A percentile compares a stretch with the other conserved stretches of the same genome.
phyloP scores from a whole-genome alignment of 495 filamentous ascomycete genomes.

The Penicillium simplicissimum region DNA sequence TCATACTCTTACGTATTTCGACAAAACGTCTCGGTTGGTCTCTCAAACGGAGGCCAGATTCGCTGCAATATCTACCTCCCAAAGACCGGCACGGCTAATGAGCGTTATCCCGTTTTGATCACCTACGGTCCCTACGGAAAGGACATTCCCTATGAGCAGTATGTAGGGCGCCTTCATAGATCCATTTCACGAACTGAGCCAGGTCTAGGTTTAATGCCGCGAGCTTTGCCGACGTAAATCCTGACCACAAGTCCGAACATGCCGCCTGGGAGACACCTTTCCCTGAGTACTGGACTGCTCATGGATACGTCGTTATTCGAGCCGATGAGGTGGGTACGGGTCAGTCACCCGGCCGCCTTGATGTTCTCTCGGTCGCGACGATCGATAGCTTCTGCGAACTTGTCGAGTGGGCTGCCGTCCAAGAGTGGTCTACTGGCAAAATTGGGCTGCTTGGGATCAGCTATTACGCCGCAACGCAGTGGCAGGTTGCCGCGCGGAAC shows the following conservation, averaged over 20 bases:
- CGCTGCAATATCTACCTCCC: background rate
- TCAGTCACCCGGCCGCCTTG: constrained; percentile 51
- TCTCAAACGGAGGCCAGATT: too few relatives aligned
- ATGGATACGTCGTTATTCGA: constrained; percentile 54
- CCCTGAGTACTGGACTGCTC: constrained; percentile 51
- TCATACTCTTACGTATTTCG: too few relatives aligned
- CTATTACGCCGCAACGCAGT: constrained; percentile 47
- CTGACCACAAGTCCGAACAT: constrained; percentile 41
- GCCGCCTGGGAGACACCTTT: constrained; percentile 60
- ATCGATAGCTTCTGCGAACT: constrained; percentile 50
- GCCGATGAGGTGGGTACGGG: constrained; percentile 54
- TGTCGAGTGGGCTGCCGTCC: constrained; percentile 58
- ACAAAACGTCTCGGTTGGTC: too few relatives aligned
- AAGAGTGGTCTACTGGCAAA: constrained; percentile 56
- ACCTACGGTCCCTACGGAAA: background rate
- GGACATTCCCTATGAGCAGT: background rate
- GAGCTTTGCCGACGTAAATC: constrained; percentile 46
- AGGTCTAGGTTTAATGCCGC: constrained; percentile 37
- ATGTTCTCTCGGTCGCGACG: constrained; percentile 48
- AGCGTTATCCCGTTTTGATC: background rate
- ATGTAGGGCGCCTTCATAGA: too few relatives aligned
- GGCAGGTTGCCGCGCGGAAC: constrained; percentile 42
- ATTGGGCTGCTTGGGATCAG: constrained; percentile 59
- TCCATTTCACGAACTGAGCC: too few relatives aligned
- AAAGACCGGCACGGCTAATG: background rate